Conservation (phyloP, 1,284 basidiomycete genomes). For the Cryptococcus sp. region DNA sequence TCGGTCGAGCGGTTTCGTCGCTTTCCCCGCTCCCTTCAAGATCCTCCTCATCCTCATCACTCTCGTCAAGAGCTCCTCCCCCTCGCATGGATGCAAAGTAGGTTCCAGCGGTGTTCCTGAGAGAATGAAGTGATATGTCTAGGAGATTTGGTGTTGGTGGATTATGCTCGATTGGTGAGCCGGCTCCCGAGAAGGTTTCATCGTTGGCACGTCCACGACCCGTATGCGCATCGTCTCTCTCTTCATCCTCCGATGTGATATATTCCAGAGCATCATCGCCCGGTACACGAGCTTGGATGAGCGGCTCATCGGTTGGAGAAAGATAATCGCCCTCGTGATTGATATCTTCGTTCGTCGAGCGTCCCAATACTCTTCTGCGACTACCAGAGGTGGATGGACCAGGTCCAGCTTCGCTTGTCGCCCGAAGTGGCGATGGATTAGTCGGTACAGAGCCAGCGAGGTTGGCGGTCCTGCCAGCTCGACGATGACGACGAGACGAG, state of each 20-base stretch:
- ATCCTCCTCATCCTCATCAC: constrained; percentile 10
- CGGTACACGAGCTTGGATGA: constrained; percentile 37
- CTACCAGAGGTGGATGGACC: constrained; percentile 32
- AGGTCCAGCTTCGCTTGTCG: constrained; percentile 28
- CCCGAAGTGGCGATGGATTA: constrained; percentile 42
- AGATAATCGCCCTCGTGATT: constrained; percentile 27
- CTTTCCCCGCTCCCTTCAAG: constrained; percentile 33
- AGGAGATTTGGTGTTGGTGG: constrained; percentile 59
- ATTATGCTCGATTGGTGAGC: constrained; percentile 53
- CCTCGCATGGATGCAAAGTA: constrained; percentile 7
- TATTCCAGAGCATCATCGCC: constrained; percentile 30
- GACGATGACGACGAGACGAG: constrained; percentile 32
- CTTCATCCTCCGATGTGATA: constrained; percentile 24
- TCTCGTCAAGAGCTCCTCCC: constrained; percentile 9
- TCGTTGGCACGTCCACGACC: no score
- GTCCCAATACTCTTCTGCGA: constrained; percentile 30
- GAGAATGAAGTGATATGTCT: constrained; percentile 57
- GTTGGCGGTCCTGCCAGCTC: constrained; percentile 26
- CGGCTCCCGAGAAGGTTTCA: constrained; percentile 8
- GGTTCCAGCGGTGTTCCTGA: constrained; percentile 23
- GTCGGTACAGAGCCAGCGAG: constrained; percentile 30
- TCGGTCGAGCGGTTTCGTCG: constrained; percentile 33
- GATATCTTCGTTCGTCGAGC: constrained; percentile 10
- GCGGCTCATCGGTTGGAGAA: constrained; percentile 50
- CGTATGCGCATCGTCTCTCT: constrained; percentile 22